These are phyloP conservation scores for Hymenoscyphus linearis DNA, from an alignment of 2,329 filamentous ascomycete species.

Conservation along the genomic window DNA sequence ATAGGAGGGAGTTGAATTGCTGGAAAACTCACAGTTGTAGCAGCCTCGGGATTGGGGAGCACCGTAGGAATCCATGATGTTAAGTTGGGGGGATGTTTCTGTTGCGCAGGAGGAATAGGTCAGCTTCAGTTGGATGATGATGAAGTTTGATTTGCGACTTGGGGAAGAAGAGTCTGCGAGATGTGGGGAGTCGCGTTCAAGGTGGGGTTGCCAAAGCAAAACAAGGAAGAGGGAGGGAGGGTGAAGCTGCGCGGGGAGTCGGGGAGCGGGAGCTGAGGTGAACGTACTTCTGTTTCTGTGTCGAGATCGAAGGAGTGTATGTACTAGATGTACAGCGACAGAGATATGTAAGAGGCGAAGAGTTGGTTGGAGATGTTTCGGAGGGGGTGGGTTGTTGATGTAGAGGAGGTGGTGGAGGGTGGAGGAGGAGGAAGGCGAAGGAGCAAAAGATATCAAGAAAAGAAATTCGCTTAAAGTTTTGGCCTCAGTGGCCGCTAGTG, in stretches of 20 bases:
- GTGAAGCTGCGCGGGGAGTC: background rate
- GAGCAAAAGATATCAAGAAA: background rate
- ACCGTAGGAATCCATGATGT: constrained; percentile 32
- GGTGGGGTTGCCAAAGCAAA: constrained; percentile 5
- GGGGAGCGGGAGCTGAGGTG: background rate
- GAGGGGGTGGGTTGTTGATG: background rate
- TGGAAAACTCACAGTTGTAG: constrained; percentile 45
- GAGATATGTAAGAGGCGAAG: background rate
- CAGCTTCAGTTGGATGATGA: constrained; percentile 6
- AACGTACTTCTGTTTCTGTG: background rate
- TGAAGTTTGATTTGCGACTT: background rate
- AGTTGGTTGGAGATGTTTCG: background rate
- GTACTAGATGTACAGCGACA: constrained; percentile 1
- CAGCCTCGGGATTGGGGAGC: constrained; percentile 37
- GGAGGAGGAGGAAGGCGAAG: background rate
- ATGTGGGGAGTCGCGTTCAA: background rate
- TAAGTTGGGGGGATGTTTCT: constrained; percentile 12
- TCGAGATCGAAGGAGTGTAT: background rate
- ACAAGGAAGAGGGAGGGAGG: too few species aligned
- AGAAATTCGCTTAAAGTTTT: constrained; percentile 1
- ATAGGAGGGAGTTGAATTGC: constrained; percentile 16
- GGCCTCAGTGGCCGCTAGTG: constrained; percentile 1
- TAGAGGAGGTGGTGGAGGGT: background rate
- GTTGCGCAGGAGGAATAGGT: constrained; percentile 11
- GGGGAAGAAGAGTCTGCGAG: background rate